Evolutionary conservation across 2,329 filamentous ascomycete species (phyloP), one percentile per base, ranked within the genome.

Genomic region (Byssoonygena ceratinophila): DNA sequence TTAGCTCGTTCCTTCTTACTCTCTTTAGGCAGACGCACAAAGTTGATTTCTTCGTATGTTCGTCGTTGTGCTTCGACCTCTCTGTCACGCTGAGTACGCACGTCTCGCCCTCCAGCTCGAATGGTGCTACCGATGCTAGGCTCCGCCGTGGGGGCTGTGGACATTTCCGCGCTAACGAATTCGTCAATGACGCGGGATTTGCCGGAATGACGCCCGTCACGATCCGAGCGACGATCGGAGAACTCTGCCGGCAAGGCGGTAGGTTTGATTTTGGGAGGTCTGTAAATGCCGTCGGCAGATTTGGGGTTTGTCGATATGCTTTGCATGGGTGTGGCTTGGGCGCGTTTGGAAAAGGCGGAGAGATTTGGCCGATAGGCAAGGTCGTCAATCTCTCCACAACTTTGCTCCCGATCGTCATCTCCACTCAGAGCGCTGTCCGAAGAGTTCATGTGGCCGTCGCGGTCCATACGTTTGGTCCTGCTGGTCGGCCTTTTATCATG

Each of bases 51-150:
- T 74, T 98, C 92, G 71, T 96, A 98, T 45, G 85, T 80, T 54
- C 79, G 79, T 52, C 86, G 77, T 71, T 95, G 90, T 1, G 79
- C 79, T 67, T 97, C 90, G 37, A 81, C 80, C 57, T 81, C 81
- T 52, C 86, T 80, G 65, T 96, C 85, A 31, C 81, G 76, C 12
- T 82, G 79, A 4, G 85, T 87, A 75, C 90, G 92, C 63, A 82
- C 81, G 66, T 81, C 81, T 57, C 91, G 81, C 31, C 92, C 92
- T 46, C 85, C 83, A 46, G 82, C 76, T 3, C 84, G 76, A 60
- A 96, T 94, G 16, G 87, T 95, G 53, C 86, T 92, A 55, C 92
- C 94, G 61, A 98, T 94, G 60, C 85, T 94, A 51, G 91, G 89
- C 66, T 94, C 80, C 1, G 89, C 87, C 54, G 87, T 70, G 0